Evolutionary conservation across 345 rosid genomes (phyloP), one percentile per base, ranked within the genome.

Genomic region (Hibiscus mutabilis): DNA sequence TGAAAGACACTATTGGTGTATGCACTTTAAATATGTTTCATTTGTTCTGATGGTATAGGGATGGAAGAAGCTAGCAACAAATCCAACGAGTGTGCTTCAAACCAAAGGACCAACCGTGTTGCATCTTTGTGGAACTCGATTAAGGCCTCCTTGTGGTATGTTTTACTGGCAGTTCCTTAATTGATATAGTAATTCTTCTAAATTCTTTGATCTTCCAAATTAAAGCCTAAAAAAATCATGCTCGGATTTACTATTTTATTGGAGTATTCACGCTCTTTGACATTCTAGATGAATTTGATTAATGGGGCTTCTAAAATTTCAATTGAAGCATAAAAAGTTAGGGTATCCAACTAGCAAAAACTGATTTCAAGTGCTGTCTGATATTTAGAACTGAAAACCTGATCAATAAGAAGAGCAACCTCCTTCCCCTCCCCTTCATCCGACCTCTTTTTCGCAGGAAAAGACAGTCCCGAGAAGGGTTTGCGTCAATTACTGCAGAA

Each of bases 401-500:
- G 46, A 42, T 42, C 13, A 42, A 42, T 42, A 42, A 42, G 46
- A 42, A 42, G 46, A 42, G 3, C 13, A 15, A 49, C 55, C 55
- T 16, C 15, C 42, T 37, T 37, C 37, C 37, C 37, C 37, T 33
- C 37, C 37, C 37, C 8, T n/a, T 46, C 52, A 47, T 4, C 52
- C 6, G 19, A 49, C 55, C 19, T 5, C 15, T 1, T n/a, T 49
- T 67, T 55, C 66, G 77, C 91, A 88, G 95, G 81, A 73, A 53
- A 74, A 82, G 75, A 73, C 75, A 79, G 53, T 79, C 96, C 42
- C 68, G 74, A 72, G 86, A 88, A 46, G 74, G 87, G 79, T 90
- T 89, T 68, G 92, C 96, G 49, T 83, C 96, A 8, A 55, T 83
- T 60, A 78, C 80, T 49, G 35, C 83, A 69, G 78, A 55, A 59